Base-by-base conservation (phyloP, 2,329 filamentous ascomycete genomes). In the Aspergillus felis region DNA sequence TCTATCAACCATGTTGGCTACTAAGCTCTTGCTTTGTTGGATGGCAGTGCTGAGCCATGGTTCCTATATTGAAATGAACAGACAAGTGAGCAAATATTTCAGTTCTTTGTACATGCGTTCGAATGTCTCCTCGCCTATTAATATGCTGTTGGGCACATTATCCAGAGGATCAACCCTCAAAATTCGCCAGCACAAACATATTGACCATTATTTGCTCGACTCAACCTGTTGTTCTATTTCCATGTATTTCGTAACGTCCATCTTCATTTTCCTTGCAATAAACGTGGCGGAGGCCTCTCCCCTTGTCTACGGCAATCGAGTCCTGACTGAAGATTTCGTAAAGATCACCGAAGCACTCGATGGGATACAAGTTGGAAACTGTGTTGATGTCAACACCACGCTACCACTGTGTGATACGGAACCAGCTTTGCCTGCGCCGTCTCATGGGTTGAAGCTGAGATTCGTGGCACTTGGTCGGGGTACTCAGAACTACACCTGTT, bases 401-500 rank as follows among this genome's bases (percentile, higher is more conserved):
- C 46, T 68, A 8, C 61, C 65, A 24, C 35, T 69, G 12, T 56
- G 61, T 28, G 55, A 65, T 8, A 64, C 66, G 17, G 53, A 58
- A 3, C 38, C 55, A 12, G 50, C 61, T 4, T 68, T 78, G 2
- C 69, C 74, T 14, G 32, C 32, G 5, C 73, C 74, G 9, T 62
- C 67, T 3, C 42, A 54, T 6, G 62, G 62, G 20, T 55, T 74
- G 41, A 64, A 59, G 8, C 75, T 82, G 51, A 71, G 78, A 56
- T 74, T 78, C 59, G 66, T 82, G 51, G 75, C 76, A 5, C 60
- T 80, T 22, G 81, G 80, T 54, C 69, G 74, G 25, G 81, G 81
- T 42, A 80, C 77, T 12, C 79, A 82, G 60, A 82, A 81, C 70
- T 82, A 81, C 64, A 78, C 76, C 17, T 82, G 80, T 60, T 51